Evolutionary conservation across 1,139 yeast species (phyloP), one percentile per base, ranked within the genome.

Genomic region (Candida sp.): DNA sequence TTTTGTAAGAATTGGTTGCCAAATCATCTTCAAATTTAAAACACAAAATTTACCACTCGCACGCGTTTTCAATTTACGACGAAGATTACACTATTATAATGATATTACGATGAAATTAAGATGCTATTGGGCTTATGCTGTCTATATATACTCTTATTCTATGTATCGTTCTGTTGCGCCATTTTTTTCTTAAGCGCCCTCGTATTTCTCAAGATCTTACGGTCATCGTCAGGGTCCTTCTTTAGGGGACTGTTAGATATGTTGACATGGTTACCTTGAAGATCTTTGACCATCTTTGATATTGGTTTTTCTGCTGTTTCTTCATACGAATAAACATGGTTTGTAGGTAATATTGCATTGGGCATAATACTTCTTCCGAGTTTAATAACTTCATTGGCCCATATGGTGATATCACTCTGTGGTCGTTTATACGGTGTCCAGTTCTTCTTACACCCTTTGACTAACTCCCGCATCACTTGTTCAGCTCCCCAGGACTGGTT

Each of bases 291-390:
- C 72, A 68, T 66, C 44, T 63, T 56, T 47, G 56, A 59, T 19
- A 56, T 48, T 5, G 63, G 55, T 29, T 46, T 46, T 11, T 43
- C 35, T 7, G 44, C 35, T 29, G 49, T 50, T 3, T 57, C 56
- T 45, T 54, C 60, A 43, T 63, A 60, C 43, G 60, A 64, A 48
- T 73, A 73, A 25, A 73, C 58, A 50, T 68, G 68, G 43, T 64
- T 68, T 19, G 66, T 57, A 1, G 78, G 74, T 38, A 73, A 58
- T 7, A 73, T 68, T 7, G 77, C 71, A 51, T 73, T 73, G 22
- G 90, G 90, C 71, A 86, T 77, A 81, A 85, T 77, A 2, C 84
- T 64, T 49, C 91, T 68, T 1, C 91, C 91, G 46, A 84, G 61
- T 50, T 74, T 73, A 41, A 84, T 81, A 5, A 82, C 89, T 50